Percentiles rank a stretch among this genome's conserved stretches.
Evolutionary conservation across 2,329 filamentous ascomycete genomes (phyloP).

Genomic region (Calonectria crousiana): DNA sequence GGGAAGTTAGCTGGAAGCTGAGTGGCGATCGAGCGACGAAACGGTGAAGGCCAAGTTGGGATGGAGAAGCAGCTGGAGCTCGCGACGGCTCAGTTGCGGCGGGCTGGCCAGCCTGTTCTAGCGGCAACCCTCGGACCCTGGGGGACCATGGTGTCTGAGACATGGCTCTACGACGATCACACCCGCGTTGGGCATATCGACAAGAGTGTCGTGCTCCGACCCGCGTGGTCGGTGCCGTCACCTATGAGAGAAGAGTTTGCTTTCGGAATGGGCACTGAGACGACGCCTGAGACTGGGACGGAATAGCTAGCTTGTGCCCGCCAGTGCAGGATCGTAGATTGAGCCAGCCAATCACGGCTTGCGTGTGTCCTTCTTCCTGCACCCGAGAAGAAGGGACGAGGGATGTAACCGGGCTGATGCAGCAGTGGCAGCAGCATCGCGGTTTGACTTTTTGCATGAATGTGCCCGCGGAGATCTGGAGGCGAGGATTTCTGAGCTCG

Average conservation of each 20-base stretch:
- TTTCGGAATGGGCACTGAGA: not conserved
- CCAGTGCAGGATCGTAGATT: slow-evolving; percentile 35
- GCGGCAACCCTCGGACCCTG: slow-evolving; percentile 15
- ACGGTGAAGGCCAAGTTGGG: slow-evolving; percentile 17
- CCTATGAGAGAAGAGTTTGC: not conserved
- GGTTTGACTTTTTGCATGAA: slow-evolving; percentile 28
- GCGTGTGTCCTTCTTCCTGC: not conserved
- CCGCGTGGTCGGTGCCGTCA: slow-evolving; percentile 32
- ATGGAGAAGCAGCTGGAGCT: slow-evolving; percentile 23
- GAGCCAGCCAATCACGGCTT: slow-evolving; percentile 17
- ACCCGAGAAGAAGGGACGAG: not conserved
- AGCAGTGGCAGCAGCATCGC: not conserved
- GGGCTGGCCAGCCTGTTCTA: slow-evolving; percentile 21
- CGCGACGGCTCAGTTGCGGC: slow-evolving; percentile 25
- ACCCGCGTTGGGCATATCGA: slow-evolving; percentile 17
- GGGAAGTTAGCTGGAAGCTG: slow-evolving; percentile 28
- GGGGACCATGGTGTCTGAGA: slow-evolving; percentile 32
- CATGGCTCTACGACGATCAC: slow-evolving; percentile 31
- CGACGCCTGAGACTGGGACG: slow-evolving; percentile 3
- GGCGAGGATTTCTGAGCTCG: slow-evolving; percentile 9
- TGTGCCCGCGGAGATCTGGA: slow-evolving; percentile 1
- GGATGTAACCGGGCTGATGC: slow-evolving; percentile 13
- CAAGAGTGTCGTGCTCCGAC: slow-evolving; percentile 28
- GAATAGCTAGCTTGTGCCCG: slow-evolving; percentile 1
- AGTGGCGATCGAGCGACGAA: slow-evolving; percentile 29